Conservation (phyloP, 2,329 filamentous ascomycete species). For the Penicillium sp. region DNA sequence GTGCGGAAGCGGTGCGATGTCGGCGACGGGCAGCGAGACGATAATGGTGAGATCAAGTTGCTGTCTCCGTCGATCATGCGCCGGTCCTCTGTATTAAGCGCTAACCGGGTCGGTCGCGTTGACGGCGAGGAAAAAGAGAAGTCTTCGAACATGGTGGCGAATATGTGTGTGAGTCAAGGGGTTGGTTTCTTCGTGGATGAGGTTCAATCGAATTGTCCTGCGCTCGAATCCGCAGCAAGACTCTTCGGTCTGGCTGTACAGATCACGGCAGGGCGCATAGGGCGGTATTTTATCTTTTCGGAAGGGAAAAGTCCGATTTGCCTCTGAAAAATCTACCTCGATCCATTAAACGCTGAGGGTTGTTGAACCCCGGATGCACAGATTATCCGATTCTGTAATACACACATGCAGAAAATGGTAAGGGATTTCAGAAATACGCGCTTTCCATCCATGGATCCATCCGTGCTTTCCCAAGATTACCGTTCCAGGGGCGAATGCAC, state of each 20-base stretch:
- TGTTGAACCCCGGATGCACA: neutral
- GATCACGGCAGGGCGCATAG: neutral
- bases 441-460: neutral
- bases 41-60: constrained; percentile 41
- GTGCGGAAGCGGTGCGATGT: constrained; percentile 34
- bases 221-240: constrained; percentile 13
- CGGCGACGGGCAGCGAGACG: constrained; percentile 46
- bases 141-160: constrained; percentile 41
- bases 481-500: neutral
- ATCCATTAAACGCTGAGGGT: constrained; percentile 3
- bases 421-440: neutral
- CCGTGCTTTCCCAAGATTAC: neutral
- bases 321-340: neutral
- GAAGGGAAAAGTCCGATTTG: constrained; percentile 2
- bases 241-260: constrained; percentile 3
- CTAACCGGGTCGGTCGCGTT: constrained; percentile 28
- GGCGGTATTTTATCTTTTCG: neutral
- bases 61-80: constrained; percentile 40
- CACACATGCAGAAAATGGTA: neutral
- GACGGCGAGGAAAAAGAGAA: constrained; percentile 44
- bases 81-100: constrained; percentile 35
- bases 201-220: constrained; percentile 6
- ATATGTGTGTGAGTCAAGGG: neutral
- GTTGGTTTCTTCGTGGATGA: neutral
- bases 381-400: neutral